Percentiles rank a stretch among this genome's conserved stretches.
Evolutionary conservation across 129 eudicot species (phyloP).

Genomic region (Deinandra increscens): DNA sequence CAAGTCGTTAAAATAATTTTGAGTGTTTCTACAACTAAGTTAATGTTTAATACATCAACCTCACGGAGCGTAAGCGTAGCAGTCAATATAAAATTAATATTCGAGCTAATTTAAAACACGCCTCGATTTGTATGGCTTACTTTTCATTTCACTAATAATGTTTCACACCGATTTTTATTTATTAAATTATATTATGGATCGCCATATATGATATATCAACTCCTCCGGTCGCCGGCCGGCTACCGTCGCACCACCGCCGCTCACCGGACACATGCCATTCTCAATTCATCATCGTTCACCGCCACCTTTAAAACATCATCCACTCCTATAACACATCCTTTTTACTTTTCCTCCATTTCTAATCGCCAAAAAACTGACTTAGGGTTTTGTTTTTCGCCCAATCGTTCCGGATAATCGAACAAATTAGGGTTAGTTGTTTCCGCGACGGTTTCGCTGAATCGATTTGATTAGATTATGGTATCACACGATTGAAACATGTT

Average conservation of each 20-base stretch:
- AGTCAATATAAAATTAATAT: too few relatives aligned
- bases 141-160: too few relatives aligned
- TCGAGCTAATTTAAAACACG: too few relatives aligned
- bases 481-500: slow-evolving; percentile 39
- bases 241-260: slow-evolving; percentile 25
- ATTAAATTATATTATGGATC: too few relatives aligned
- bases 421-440: slow-evolving; percentile 35
- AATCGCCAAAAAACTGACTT: slow-evolving; percentile 18
- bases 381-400: slow-evolving; percentile 3
- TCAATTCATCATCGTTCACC: neutral
- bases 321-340: slow-evolving; percentile 11
- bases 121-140: too few relatives aligned
- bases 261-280: slow-evolving; percentile 6
- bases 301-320: slow-evolving; percentile 6
- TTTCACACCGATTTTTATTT: too few relatives aligned
- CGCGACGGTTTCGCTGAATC: slow-evolving; percentile 17
- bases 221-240: slow-evolving; percentile 29
- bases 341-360: neutral
- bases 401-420: neutral
- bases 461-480: neutral
- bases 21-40: too few relatives aligned
- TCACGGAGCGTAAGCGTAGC: too few relatives aligned
- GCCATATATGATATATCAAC: too few relatives aligned
- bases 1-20: too few relatives aligned
- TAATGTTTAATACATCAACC: too few relatives aligned